These are phyloP conservation scores for Capniomyces stellatus DNA, from an alignment of 371 early-diverging fungal species.

Conservation along the genomic window DNA sequence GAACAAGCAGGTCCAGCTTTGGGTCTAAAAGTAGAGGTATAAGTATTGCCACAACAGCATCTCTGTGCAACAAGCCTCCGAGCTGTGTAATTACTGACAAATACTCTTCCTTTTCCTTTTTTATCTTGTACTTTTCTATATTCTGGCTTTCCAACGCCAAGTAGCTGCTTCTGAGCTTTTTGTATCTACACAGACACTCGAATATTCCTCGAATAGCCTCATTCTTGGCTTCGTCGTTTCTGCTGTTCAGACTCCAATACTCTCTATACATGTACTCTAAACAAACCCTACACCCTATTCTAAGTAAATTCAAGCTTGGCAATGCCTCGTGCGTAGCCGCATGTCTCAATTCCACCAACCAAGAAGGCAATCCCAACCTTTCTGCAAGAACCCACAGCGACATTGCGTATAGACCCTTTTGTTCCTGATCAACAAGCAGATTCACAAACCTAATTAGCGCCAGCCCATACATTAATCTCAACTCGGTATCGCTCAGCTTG, in stretches of 20 bases:
- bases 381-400: conserved; percentile 29
- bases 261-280: conserved; percentile 29
- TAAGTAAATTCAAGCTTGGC: conserved; percentile 27
- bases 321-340: conserved; percentile 36
- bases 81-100: background rate
- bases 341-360: conserved; percentile 44
- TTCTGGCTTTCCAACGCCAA: background rate
- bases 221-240: conserved; percentile 5
- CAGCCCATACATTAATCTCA: conserved; percentile 33
- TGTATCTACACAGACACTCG: conserved; percentile 4
- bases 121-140: background rate
- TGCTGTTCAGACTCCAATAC: conserved; percentile 26
- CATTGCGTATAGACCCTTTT: conserved; percentile 29
- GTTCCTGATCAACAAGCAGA: conserved; percentile 32
- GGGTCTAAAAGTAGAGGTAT: background rate
- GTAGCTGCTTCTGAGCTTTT: background rate
- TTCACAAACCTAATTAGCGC: conserved; percentile 40
- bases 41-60: background rate
- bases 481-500: conserved; percentile 21
- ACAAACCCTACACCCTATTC: conserved; percentile 30
- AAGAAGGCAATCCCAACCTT: conserved; percentile 34
- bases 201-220: conserved; percentile 12
- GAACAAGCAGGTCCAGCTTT: background rate
- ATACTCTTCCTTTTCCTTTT: too few relatives aligned
- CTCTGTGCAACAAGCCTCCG: background rate